Percentiles rank a stretch among this genome's conserved stretches.
These are phyloP conservation scores for Piper betle DNA, from an alignment of 164 flowering plant genomes.

Conservation along the genomic window DNA sequence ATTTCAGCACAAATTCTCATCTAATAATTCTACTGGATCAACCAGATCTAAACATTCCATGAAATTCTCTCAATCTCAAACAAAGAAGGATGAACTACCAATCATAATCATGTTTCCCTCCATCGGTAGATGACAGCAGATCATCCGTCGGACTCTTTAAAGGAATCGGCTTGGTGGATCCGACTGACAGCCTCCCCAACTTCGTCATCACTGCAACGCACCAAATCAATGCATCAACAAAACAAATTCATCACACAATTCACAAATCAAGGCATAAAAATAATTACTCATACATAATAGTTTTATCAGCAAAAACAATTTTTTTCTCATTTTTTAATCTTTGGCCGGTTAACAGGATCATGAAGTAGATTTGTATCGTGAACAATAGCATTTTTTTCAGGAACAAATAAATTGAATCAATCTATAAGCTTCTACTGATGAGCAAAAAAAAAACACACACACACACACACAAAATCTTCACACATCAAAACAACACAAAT, in stretches of 20 bases:
- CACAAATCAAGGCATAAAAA: too few species aligned
- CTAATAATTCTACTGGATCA: background rate
- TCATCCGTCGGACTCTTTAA: constrained; percentile 49
- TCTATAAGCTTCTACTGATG: background rate
- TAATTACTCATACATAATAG: too few species aligned
- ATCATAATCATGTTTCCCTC: constrained; percentile 88
- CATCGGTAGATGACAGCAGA: constrained; percentile 48
- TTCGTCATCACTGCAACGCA: constrained; percentile 14
- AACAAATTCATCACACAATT: too few species aligned
- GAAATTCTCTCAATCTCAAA: background rate
- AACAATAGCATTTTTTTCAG: too few species aligned
- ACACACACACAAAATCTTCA: too few species aligned
- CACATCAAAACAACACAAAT: too few species aligned
- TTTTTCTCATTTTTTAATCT: too few species aligned
- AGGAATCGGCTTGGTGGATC: constrained; percentile 28
- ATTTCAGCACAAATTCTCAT: too few species aligned
- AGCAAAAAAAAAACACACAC: background rate
- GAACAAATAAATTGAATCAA: background rate
- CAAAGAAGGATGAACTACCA: constrained; percentile 30
- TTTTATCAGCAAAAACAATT: too few species aligned
- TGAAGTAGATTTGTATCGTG: background rate
- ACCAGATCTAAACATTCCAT: background rate
- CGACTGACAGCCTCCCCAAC: constrained; percentile 65
- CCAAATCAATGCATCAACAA: background rate
- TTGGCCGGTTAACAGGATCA: background rate